Base-by-base conservation (phyloP, 2,329 filamentous ascomycete species). In the Paecilomyces variotii region DNA sequence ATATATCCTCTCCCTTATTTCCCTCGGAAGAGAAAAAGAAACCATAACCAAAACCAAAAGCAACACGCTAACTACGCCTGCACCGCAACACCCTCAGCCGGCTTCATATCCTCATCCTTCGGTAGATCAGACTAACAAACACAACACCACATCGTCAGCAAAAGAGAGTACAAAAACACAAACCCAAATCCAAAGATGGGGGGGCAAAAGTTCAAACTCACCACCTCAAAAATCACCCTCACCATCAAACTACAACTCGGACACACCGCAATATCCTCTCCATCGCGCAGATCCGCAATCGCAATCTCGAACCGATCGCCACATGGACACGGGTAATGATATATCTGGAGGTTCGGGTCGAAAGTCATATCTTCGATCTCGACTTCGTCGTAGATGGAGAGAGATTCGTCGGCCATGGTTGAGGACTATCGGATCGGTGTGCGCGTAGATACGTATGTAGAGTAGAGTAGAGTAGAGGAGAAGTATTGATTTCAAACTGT, bases 291-390 rank as follows among this genome's bases (percentile, higher is more conserved):
- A 73, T 97, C 92, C 57, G 82, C 85, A 58, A 97, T 85, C 24
- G 84, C 84, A 70, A 94, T 97, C 78, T 97, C 90, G 78, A 99
- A 99, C 60, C 90, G 85, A 78, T 99, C 94, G 79, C 94, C 94
- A 76, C 94, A 99, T 0, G 94, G 94, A 74, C 94, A 99, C 12
- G 94, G 94, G 74, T 96, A 96, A 77, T 93, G 89, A 79, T 96
- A 99, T 67, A 96, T 87, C 74, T 96, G 88, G 49, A 91, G 83
- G 3, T 82, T 81, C 53, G 86, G 79, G 75, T 97, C 91, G 74
- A 85, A 97, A 69, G 89, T 94, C 91, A 97, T 96, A 77, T 99
- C 94, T 75, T 97, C 93, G 79, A 97, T 97, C 74, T 97, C 93
- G 76, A 97, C 93, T 76, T 97, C 93, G 71, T 97, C 93, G 80